A percentile compares a stretch with the other conserved stretches of the same genome.
Evolutionary conservation across 1,139 yeast species (phyloP).

Genomic region (Magnusiomyces paraingens): DNA sequence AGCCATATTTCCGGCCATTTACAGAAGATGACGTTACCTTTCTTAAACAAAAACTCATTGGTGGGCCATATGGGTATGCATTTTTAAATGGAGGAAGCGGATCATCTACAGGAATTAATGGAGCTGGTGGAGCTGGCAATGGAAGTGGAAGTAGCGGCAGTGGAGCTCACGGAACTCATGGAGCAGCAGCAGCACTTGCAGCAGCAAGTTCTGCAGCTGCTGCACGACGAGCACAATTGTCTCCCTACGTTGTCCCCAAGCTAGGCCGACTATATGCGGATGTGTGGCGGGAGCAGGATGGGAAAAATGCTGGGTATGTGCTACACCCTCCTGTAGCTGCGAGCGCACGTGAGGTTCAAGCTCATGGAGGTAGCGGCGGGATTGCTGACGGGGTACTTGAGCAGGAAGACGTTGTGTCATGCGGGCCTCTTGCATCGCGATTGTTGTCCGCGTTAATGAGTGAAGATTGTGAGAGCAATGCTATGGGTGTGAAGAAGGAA

Average conservation of each 20-base stretch:
- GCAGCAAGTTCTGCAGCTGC: constrained; percentile 21
- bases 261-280: constrained; percentile 77
- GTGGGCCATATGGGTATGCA: constrained; percentile 36
- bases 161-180: constrained; percentile 12
- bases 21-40: constrained; percentile 76
- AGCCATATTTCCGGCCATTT: constrained; percentile 72
- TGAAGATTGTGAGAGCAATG: constrained; percentile 36
- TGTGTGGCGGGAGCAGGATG: constrained; percentile 82
- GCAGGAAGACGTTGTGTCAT: constrained; percentile 59
- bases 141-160: too few species aligned
- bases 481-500: constrained; percentile 22
- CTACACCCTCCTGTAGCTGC: constrained; percentile 25
- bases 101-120: background rate
- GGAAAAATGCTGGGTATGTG: constrained; percentile 35
- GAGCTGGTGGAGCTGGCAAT: too few species aligned
- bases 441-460: constrained; percentile 71
- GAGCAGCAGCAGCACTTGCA: constrained; percentile 21
- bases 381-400: constrained; percentile 61
- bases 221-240: constrained; percentile 26
- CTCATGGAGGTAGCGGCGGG: constrained; percentile 48
- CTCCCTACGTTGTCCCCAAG: constrained; percentile 58
- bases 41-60: constrained; percentile 45
- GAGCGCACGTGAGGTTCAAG: constrained; percentile 17
- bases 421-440: constrained; percentile 90
- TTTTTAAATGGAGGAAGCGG: constrained; percentile 24